Base-by-base conservation (phyloP, 495 filamentous ascomycete genomes). In the Viridothelium virens region DNA sequence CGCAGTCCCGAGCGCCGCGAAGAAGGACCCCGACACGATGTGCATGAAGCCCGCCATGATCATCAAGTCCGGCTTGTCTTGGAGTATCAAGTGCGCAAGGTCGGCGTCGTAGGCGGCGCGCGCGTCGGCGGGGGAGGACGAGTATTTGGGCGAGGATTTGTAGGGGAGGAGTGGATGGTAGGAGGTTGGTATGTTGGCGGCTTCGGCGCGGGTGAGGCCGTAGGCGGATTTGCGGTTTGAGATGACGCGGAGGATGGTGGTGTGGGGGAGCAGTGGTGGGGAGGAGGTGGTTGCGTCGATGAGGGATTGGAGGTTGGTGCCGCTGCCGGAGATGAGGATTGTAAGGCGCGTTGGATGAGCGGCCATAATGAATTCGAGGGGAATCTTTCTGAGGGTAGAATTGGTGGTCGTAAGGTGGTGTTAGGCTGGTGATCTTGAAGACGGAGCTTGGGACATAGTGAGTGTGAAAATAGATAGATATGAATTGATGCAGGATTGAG, bases 261-360 rank as follows among this genome's bases (percentile, higher is more conserved):
- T 77, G 67, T 82, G 74, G 65, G 88, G 83, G 64, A 90, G 82
- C 7, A 25, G 25, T 25, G 25, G 25, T 1, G 76, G 71, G 31
- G 78, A 9, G 10, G 65, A 76, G 18, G 79, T 75, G 39, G 77
- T 75, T 61, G 88, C 87, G 76, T 96, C 88, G 71, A 96, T 94
- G 47, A 96, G 82, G 39, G 91, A 91, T 79, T 96, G 91, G 34
- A 97, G 85, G 74, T 97, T 97, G 61, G 89, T 85, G 68, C 93
- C 93, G 69, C 82, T 86, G 73, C 90, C 92, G 65, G 87, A 92
- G 63, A 91, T 89, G 65, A 90, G 82, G 64, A 90, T 81, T 47
- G 85, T 85, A 56, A 87, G 74, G 38, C 79, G 80, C 48, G 78
- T 76, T 46, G 50, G 67, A 63, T 44, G 38, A 36, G 10, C 1